Evolutionary conservation across 2,329 filamentous ascomycete genomes (phyloP), one percentile per base, ranked within the genome.

Genomic region (Pestalotiopsis sp.): DNA sequence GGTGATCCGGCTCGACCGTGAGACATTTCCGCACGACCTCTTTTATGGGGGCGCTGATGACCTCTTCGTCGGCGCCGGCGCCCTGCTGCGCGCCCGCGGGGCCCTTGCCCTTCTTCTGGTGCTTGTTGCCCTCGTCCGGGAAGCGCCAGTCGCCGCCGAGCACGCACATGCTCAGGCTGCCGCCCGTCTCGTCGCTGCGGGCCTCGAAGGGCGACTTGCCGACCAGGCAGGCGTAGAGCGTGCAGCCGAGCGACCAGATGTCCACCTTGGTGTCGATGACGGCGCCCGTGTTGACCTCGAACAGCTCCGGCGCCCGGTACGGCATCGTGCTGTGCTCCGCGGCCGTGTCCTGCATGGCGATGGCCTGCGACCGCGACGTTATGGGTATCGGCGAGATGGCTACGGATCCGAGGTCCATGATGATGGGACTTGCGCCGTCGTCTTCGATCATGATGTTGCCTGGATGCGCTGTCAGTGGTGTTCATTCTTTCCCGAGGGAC

Each of bases 381-480:
- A 98, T 95, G 31, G 93, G 89, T 68, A 94, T 93, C 1, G 96
- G 96, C 1, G 93, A 94, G 20, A 92, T 92, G 56, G 94, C 92
- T 68, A 99, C 86, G 68, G 94, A 98, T 71, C 96, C 96, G 27
- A 99, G 90, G 79, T 99, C 96, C 96, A 99, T 99, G 45, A 99
- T 88, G 75, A 99, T 96, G 2, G 96, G 95, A 38, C 91, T 91
- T 69, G 90, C 88, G 73, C 96, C 96, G 75, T 94, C 90, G 79
- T 98, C 95, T 73, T 93, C 92, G 73, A 99, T 97, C 96, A 99
- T 99, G 78, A 99, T 97, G 82, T 99, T 99, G 69, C 94, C 88
- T 64, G 39, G 1, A 36, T 20, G n/a, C 11, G 23, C 39, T 64
- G 20, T 64, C 52, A 61, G 45, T n/a, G 60, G 58, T 52, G 6